A percentile compares a stretch with the other conserved stretches of the same genome.
phyloP scores from a whole-genome alignment of 306 rosid genomes.

The Trifolium repens region DNA sequence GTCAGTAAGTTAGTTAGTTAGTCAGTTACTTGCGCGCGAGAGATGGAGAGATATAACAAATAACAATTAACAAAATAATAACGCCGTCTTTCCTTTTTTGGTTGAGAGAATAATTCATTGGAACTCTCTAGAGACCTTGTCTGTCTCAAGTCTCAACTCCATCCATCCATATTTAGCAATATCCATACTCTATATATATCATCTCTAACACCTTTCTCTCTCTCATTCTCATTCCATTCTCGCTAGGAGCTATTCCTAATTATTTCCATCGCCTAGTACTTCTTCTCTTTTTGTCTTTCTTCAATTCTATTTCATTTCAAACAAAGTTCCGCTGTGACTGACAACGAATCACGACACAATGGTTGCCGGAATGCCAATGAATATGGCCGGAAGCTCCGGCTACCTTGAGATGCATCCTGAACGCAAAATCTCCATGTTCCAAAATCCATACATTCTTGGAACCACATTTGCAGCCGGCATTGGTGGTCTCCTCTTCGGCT shows the following conservation, averaged over 20 bases:
- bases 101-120: too few relatives aligned
- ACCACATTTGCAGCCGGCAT: constrained; percentile 40
- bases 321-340: background rate
- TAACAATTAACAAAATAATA: too few relatives aligned
- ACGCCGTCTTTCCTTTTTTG: background rate
- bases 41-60: too few relatives aligned
- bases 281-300: background rate
- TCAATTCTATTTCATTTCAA: background rate
- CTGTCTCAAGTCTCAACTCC: too few relatives aligned
- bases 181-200: too few relatives aligned
- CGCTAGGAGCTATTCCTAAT: too few relatives aligned
- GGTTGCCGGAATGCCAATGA: background rate
- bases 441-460: constrained; percentile 33
- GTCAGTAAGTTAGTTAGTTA: too few relatives aligned
- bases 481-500: constrained; percentile 46
- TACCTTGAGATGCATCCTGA: constrained; percentile 30
- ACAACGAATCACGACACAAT: background rate
- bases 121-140: too few relatives aligned
- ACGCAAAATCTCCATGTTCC: constrained; percentile 10
- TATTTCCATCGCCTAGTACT: background rate
- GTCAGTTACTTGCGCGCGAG: too few relatives aligned
- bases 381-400: background rate
- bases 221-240: too few relatives aligned
- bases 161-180: too few relatives aligned
- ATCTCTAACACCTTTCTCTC: too few relatives aligned